Percentiles rank a stretch among this genome's conserved stretches.
These are phyloP conservation scores for Botrytis fabae DNA, from an alignment of 2,329 filamentous ascomycete species.

Conservation along the genomic window DNA sequence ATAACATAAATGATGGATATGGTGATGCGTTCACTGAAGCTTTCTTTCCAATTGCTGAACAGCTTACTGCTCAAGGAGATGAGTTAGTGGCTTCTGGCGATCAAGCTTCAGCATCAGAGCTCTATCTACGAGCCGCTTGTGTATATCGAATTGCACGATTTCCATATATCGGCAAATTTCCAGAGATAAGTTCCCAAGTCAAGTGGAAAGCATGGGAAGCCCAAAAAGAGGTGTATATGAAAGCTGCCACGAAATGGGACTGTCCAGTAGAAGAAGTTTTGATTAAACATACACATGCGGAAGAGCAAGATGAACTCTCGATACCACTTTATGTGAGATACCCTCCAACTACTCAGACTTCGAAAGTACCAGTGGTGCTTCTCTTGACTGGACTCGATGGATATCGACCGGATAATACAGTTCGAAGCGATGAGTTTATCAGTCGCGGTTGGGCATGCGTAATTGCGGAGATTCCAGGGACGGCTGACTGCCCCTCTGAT, in stretches of 20 bases:
- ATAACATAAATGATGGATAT: slow-evolving; percentile 64
- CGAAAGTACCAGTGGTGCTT: slow-evolving; percentile 51
- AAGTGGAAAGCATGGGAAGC: slow-evolving; percentile 65
- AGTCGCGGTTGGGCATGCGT: slow-evolving; percentile 62
- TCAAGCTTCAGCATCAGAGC: slow-evolving; percentile 54
- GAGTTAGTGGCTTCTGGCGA: slow-evolving; percentile 51
- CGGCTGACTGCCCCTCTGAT: slow-evolving; percentile 66
- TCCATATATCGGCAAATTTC: slow-evolving; percentile 53
- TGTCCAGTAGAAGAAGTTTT: slow-evolving; percentile 61
- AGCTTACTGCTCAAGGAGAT: slow-evolving; percentile 55
- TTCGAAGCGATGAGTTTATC: slow-evolving; percentile 61
- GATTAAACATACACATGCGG: slow-evolving; percentile 57
- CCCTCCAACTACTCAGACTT: slow-evolving; percentile 47
- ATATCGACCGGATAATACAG: slow-evolving; percentile 63
- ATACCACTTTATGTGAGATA: slow-evolving; percentile 68
- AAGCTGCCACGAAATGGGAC: slow-evolving; percentile 55
- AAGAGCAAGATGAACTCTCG: slow-evolving; percentile 43
- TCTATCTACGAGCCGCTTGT: slow-evolving; percentile 70
- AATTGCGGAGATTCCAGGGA: slow-evolving; percentile 65
- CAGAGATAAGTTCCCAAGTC: slow-evolving; percentile 43
- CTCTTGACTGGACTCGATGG: slow-evolving; percentile 64
- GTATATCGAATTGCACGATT: slow-evolving; percentile 75
- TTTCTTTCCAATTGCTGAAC: slow-evolving; percentile 62
- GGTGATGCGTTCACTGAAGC: slow-evolving; percentile 63
- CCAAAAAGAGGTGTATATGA: slow-evolving; percentile 64